Conservation (phyloP, 768 basidiomycete species). For the Suillus plorans region DNA sequence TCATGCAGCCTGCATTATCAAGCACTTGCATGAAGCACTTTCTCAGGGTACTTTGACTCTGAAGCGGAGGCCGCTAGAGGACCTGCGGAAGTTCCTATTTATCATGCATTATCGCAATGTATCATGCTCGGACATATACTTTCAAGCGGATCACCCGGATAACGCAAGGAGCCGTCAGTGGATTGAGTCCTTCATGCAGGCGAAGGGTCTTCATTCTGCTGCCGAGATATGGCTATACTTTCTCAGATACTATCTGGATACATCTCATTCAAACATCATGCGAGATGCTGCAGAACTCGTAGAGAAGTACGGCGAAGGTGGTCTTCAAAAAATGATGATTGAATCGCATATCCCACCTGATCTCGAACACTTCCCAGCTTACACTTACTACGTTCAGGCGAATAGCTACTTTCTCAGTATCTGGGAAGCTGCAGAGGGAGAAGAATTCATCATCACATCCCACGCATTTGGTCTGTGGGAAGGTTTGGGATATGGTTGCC, state of each 20-base stretch:
- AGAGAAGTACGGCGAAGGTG: not conserved
- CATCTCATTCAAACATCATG: no score
- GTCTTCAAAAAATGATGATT: not conserved
- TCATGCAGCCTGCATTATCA: constrained; percentile 25
- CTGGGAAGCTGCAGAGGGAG: constrained; percentile 29
- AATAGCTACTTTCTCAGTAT: constrained; percentile 16
- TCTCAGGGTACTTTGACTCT: no score
- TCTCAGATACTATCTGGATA: no score
- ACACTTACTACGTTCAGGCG: constrained; percentile 27
- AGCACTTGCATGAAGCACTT: not conserved
- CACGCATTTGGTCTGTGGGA: constrained; percentile 37
- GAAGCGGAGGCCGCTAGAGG: no score
- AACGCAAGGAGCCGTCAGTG: no score
- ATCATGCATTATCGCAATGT: no score
- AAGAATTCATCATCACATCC: constrained; percentile 35
- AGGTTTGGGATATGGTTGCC: constrained; percentile 23
- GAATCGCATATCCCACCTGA: constrained; percentile 5
- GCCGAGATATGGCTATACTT: no score
- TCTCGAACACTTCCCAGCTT: constrained; percentile 20
- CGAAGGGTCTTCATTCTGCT: no score
- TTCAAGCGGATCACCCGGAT: no score
- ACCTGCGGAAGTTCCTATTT: no score
- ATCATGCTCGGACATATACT: no score
- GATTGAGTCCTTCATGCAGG: no score
- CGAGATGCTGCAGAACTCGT: not conserved